Evolutionary conservation across 805 yeast species (phyloP).

Genomic region (Maudiozyma saulgeensis): DNA sequence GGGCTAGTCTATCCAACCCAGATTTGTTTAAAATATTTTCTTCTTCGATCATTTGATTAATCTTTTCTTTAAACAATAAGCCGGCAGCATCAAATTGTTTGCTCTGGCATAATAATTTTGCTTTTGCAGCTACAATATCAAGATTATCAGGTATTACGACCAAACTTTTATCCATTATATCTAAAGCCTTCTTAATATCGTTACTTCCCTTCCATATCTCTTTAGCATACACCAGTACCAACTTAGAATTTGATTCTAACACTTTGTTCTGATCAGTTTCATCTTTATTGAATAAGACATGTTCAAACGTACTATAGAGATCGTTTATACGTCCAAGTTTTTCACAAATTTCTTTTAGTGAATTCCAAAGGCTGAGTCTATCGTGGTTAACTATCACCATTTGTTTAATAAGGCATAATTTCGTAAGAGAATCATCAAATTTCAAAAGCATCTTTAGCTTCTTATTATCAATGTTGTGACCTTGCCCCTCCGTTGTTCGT

Average conservation of each 20-base stretch:
- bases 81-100: constrained; percentile 31
- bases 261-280: constrained; percentile 2
- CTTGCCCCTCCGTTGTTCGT: constrained; percentile 30
- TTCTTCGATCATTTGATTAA: constrained; percentile 31
- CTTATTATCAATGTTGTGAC: constrained; percentile 13
- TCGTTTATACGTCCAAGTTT: constrained; percentile 19
- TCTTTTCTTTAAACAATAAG: constrained; percentile 19
- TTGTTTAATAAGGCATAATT: constrained; percentile 36
- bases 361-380: constrained; percentile 40
- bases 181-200: constrained; percentile 44
- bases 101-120: constrained; percentile 48
- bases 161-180: constrained; percentile 42
- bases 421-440: constrained; percentile 21
- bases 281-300: constrained; percentile 34
- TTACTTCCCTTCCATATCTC: constrained; percentile 47
- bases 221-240: constrained; percentile 64
- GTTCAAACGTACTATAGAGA: constrained; percentile 40
- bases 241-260: constrained; percentile 40
- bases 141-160: constrained; percentile 37
- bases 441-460: constrained; percentile 15
- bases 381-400: constrained; percentile 38
- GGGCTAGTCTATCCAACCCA: constrained; percentile 42
- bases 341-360: constrained; percentile 33
- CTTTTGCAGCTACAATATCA: constrained; percentile 61
- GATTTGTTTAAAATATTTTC: constrained; percentile 19